Evolutionary conservation across 768 basidiomycete genomes (phyloP).

Genomic region (Mycena leptocephala): DNA sequence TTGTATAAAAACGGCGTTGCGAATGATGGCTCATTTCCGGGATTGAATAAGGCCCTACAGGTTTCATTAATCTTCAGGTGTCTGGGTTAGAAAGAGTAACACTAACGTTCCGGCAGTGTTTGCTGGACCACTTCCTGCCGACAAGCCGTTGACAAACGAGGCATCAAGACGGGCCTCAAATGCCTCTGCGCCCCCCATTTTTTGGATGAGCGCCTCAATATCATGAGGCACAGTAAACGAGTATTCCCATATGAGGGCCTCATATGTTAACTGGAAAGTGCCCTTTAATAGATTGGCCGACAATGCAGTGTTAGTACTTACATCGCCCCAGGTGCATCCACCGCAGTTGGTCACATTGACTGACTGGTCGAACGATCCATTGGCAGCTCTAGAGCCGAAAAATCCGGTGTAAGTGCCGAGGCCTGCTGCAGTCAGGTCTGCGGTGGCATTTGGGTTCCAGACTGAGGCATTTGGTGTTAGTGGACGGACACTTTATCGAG

Average conservation of each 20-base stretch:
- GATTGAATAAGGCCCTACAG: constrained; percentile 6
- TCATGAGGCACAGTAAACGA: constrained; percentile 10
- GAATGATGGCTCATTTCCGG: constrained; percentile 1
- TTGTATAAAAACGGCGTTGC: constrained; percentile 5
- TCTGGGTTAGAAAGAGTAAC: background rate
- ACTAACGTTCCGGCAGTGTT: constrained; percentile 15
- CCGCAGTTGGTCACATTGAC: constrained; percentile 12
- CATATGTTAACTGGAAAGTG: background rate
- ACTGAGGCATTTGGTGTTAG: background rate
- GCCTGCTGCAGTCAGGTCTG: background rate
- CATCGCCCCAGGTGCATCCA: constrained; percentile 10
- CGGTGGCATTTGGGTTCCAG: constrained; percentile 7
- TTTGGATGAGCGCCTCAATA: constrained; percentile 1
- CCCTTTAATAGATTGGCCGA: background rate
- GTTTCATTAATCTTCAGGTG: background rate
- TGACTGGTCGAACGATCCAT: constrained; percentile 8
- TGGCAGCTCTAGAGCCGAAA: constrained; percentile 11
- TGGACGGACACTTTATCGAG: background rate
- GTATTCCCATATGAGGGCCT: constrained; percentile 15
- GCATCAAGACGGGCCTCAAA: constrained; percentile 15
- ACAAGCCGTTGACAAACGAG: constrained; percentile 12
- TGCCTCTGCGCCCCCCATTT: background rate
- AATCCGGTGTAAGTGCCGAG: background rate
- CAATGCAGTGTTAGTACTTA: background rate
- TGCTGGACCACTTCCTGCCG: constrained; percentile 2